A percentile compares a stretch with the other conserved stretches of the same genome.
Evolutionary conservation across 1,284 basidiomycete genomes (phyloP).

Genomic region (Phaffia rhodozyma): DNA sequence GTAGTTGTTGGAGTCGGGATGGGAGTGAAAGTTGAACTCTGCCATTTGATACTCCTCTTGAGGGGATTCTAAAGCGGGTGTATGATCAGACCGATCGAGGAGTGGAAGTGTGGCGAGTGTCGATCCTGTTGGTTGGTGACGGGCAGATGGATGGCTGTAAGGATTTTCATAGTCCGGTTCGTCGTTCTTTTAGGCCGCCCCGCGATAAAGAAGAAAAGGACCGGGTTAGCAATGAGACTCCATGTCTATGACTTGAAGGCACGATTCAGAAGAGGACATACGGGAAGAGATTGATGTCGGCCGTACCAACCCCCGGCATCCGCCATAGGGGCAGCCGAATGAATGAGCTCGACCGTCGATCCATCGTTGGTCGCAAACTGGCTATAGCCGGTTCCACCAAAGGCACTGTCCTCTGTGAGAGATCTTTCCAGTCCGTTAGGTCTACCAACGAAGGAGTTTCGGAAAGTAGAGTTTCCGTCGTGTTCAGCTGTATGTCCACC

Average conservation of each 20-base stretch:
- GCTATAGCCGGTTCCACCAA: too few species aligned
- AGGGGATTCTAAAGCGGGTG: neutral
- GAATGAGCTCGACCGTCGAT: conserved; percentile 9
- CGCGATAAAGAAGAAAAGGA: neutral
- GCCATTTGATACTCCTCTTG: conserved; percentile 3
- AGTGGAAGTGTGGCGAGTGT: neutral
- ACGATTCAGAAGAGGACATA: neutral
- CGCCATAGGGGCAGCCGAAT: conserved; percentile 4
- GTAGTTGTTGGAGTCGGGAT: neutral
- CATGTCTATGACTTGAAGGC: too few species aligned
- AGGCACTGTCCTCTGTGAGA: neutral
- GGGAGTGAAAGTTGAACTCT: neutral
- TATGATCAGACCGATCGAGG: neutral
- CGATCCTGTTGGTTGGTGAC: neutral
- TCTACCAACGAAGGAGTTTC: neutral
- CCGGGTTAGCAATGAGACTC: neutral
- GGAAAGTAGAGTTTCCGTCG: neutral
- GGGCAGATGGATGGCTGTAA: neutral
- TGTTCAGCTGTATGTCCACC: neutral
- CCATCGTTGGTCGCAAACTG: neutral
- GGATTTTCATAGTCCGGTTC: neutral
- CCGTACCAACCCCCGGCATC: neutral
- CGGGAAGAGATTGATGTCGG: neutral
- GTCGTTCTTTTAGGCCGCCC: neutral
- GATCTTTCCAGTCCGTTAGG: neutral